A percentile compares a stretch with the other conserved stretches of the same genome.
phyloP scores from a whole-genome alignment of 2,329 filamentous ascomycete genomes.

The Cryphonectria carpinicola region DNA sequence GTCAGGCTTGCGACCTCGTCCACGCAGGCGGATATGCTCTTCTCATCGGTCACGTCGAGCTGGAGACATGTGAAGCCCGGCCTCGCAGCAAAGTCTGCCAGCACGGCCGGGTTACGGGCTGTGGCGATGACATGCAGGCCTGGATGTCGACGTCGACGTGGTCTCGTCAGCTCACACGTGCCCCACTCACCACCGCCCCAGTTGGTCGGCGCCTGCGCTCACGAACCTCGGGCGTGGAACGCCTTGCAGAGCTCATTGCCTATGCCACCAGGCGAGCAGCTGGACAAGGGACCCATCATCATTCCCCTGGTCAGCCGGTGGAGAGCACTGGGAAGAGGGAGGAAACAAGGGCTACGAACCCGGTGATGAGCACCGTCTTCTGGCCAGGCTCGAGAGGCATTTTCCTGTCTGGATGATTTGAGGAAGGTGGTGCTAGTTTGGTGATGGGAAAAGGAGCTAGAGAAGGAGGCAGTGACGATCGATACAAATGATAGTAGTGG shows the following conservation, averaged over 20 bases:
- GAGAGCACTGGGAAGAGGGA: not conserved
- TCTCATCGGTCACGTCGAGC: constrained; percentile 57
- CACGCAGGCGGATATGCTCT: constrained; percentile 55
- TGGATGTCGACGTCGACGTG: constrained; percentile 29
- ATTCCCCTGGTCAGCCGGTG: not conserved
- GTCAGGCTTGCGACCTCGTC: constrained; percentile 52
- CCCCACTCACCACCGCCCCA: too few relatives aligned
- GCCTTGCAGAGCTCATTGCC: constrained; percentile 58
- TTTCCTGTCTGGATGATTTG: not conserved
- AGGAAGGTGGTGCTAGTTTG: not conserved
- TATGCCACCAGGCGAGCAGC: constrained; percentile 63
- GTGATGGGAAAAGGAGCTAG: too few relatives aligned
- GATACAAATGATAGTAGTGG: too few relatives aligned
- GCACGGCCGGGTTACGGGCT: constrained; percentile 53
- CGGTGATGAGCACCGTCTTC: constrained; percentile 55
- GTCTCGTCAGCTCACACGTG: not conserved
- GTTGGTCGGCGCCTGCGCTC: not conserved
- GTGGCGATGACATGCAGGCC: constrained; percentile 61
- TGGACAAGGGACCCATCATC: constrained; percentile 33
- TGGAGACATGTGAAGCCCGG: constrained; percentile 51
- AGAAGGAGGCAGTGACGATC: too few relatives aligned
- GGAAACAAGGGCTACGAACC: constrained; percentile 39
- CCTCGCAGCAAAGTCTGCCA: constrained; percentile 48
- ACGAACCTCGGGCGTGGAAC: constrained; percentile 55
- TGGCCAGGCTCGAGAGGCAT: constrained; percentile 35